A percentile compares a stretch with the other conserved stretches of the same genome.
Evolutionary conservation across 208 protist species (phyloP).

Genomic region (Leishmania guyanensis): DNA sequence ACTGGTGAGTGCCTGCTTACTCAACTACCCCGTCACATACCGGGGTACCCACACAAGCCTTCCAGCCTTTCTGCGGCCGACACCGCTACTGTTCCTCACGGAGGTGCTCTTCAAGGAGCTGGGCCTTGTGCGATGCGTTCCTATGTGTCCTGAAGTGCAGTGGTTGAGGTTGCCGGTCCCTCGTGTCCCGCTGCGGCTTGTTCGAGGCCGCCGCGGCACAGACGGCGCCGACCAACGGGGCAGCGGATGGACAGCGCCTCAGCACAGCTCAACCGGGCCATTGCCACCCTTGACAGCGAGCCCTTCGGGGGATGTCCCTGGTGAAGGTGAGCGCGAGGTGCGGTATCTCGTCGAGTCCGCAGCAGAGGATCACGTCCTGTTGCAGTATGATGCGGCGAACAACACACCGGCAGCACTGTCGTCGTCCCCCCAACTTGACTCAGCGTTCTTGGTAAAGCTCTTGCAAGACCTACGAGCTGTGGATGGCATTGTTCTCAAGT

Average conservation of each 20-base stretch:
- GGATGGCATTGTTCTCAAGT: constrained; percentile 77
- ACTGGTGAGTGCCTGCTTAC: constrained; percentile 75
- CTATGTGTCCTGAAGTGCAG: constrained; percentile 82
- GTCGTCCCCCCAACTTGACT: background rate
- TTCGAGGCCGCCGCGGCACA: background rate
- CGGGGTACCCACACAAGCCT: constrained; percentile 21
- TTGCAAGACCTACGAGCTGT: constrained; percentile 24
- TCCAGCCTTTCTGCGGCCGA: constrained; percentile 7
- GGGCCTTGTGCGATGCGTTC: constrained; percentile 43
- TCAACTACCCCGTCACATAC: constrained; percentile 63
- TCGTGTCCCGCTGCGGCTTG: constrained; percentile 57
- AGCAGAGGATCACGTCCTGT: constrained; percentile 1
- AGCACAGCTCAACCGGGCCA: background rate
- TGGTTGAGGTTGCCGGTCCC: constrained; percentile 61
- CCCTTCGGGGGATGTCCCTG: background rate
- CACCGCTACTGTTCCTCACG: constrained; percentile 44
- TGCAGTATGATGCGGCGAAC: background rate
- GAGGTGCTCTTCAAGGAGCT: constrained; percentile 44
- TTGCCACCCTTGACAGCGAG: background rate
- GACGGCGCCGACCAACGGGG: background rate
- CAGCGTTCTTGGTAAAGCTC: constrained; percentile 3
- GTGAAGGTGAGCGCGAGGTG: background rate
- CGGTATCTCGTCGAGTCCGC: constrained; percentile 13
- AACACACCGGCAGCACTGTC: background rate
- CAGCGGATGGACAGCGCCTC: constrained; percentile 3